phyloP scores from a whole-genome alignment of 2,329 filamentous ascomycete species.

The Paracorniculantispora psalliotae region DNA sequence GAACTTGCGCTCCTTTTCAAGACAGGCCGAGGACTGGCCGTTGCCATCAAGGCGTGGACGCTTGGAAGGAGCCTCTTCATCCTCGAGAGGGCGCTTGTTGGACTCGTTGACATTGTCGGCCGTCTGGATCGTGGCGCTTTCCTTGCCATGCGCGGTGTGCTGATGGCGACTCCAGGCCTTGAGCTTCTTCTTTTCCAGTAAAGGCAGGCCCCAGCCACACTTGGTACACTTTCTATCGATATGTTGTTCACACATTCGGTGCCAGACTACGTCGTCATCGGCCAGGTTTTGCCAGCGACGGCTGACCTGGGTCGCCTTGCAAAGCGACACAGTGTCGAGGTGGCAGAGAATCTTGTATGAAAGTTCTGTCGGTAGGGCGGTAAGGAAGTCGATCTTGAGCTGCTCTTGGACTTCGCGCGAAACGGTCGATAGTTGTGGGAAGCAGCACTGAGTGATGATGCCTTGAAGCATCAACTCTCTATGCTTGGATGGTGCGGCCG shows the following conservation, averaged over 20 bases:
- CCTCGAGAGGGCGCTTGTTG: slow-evolving; percentile 29
- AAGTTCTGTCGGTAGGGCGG: slow-evolving; percentile 81
- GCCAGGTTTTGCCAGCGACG: slow-evolving; percentile 80
- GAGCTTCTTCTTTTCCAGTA: slow-evolving; percentile 82
- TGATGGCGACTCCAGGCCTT: slow-evolving; percentile 84
- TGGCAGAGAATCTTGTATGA: slow-evolving; percentile 91
- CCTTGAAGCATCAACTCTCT: slow-evolving; percentile 95
- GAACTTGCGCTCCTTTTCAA: slow-evolving; percentile 43
- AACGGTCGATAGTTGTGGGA: slow-evolving; percentile 90
- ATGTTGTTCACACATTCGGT: slow-evolving; percentile 96
- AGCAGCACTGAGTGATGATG: slow-evolving; percentile 94
- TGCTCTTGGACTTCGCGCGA: slow-evolving; percentile 88
- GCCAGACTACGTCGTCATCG: slow-evolving; percentile 96
- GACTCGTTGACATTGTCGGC: slow-evolving; percentile 26
- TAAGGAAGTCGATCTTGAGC: slow-evolving; percentile 94
- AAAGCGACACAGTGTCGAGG: slow-evolving; percentile 88
- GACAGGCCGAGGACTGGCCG: slow-evolving; percentile 27
- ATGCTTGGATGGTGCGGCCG: slow-evolving; percentile 87
- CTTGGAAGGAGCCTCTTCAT: slow-evolving; percentile 30
- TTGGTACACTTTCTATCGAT: slow-evolving; percentile 91
- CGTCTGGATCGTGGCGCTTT: slow-evolving; percentile 20
- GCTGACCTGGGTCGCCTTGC: slow-evolving; percentile 93
- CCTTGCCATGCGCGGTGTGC: slow-evolving; percentile 48
- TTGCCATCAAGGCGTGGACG: slow-evolving; percentile 26
- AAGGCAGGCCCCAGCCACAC: slow-evolving; percentile 89